phyloP scores from a whole-genome alignment of 169 alveolate species.

The Cytauxzoon felis region DNA sequence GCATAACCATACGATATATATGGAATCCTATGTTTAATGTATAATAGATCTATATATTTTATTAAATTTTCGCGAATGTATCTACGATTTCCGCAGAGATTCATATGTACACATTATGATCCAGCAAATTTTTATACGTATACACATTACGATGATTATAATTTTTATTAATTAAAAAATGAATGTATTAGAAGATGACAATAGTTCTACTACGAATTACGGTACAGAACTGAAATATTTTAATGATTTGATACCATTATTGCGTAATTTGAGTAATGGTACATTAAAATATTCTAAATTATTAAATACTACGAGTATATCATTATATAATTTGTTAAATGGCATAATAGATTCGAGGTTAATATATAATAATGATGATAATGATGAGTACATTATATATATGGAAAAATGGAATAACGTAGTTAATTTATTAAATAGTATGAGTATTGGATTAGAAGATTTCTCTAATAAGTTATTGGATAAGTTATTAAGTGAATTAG shows the following conservation, averaged over 20 bases:
- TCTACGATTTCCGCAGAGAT: too few relatives aligned
- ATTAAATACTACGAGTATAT: neutral
- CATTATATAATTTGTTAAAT: neutral
- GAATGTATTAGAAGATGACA: too few relatives aligned
- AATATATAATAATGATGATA: neutral
- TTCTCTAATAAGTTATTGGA: conserved; percentile 24
- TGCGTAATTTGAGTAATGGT: neutral
- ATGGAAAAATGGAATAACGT: conserved; percentile 3
- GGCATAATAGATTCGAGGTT: neutral
- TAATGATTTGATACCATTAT: neutral
- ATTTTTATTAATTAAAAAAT: too few relatives aligned
- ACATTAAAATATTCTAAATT: neutral
- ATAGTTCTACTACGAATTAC: too few relatives aligned
- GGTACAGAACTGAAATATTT: too few relatives aligned
- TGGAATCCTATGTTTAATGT: too few relatives aligned
- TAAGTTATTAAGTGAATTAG: neutral
- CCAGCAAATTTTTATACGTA: too few relatives aligned
- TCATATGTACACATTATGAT: too few relatives aligned
- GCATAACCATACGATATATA: too few relatives aligned
- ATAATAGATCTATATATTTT: too few relatives aligned
- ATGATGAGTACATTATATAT: neutral
- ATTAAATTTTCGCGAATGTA: too few relatives aligned
- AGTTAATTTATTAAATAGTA: neutral
- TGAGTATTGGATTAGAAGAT: conserved; percentile 3
- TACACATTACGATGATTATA: too few relatives aligned